phyloP scores from a whole-genome alignment of 2,329 filamentous ascomycete species.

The Neurospora sp. region DNA sequence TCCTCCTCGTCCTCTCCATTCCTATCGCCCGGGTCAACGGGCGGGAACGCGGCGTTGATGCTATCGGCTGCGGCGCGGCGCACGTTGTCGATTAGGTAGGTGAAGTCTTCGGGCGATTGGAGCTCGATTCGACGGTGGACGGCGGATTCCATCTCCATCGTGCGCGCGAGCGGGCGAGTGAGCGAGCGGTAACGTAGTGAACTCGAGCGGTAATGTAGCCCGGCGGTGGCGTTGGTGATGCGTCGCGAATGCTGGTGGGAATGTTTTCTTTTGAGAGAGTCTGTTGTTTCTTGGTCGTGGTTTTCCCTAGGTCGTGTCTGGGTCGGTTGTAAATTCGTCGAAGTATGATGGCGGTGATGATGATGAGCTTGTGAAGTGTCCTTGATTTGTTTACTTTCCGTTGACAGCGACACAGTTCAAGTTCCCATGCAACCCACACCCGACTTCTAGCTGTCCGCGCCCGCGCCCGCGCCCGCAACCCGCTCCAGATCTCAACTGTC shows the following conservation, averaged over 20 bases:
- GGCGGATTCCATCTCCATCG: constrained; percentile 24
- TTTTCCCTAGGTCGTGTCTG: neutral
- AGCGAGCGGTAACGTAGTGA: neutral
- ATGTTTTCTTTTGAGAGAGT: neutral
- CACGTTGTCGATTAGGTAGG: constrained; percentile 60
- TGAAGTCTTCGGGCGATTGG: constrained; percentile 63
- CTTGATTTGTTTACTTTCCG: neutral
- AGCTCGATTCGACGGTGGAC: constrained; percentile 69
- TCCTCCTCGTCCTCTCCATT: constrained; percentile 14
- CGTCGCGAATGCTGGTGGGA: neutral
- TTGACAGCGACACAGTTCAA: neutral
- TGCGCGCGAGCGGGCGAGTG: neutral
- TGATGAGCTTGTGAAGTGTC: neutral
- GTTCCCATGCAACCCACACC: neutral
- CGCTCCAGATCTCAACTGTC: neutral
- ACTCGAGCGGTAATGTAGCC: neutral
- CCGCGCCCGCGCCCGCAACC: neutral
- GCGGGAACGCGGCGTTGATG: constrained; percentile 59
- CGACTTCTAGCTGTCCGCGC: neutral
- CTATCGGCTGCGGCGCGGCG: constrained; percentile 57
- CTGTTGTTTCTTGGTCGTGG: neutral
- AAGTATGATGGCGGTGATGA: neutral
- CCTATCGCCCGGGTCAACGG: constrained; percentile 34
- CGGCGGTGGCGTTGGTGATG: neutral
- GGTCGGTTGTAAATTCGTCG: neutral